These are phyloP conservation scores for Coniochaeta sp. DNA, from an alignment of 2,329 filamentous ascomycete species.

Conservation along the genomic window DNA sequence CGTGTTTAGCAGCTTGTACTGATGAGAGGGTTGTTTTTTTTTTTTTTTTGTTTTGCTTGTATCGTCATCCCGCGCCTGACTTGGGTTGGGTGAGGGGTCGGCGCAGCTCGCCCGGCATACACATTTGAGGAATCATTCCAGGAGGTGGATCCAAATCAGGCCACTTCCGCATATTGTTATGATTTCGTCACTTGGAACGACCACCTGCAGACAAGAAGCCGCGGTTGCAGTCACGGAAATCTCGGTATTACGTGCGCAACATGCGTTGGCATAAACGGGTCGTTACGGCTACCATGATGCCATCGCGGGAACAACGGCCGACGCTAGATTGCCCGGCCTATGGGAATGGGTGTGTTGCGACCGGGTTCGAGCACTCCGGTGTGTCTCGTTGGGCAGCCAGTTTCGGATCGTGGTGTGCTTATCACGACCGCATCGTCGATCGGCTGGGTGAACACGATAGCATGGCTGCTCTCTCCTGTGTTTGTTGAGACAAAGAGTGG, in stretches of 20 bases:
- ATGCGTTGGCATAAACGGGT: neutral
- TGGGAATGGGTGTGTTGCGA: neutral
- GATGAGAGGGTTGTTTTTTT: constrained; percentile 16
- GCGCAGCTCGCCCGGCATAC: too few species aligned
- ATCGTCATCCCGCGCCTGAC: neutral
- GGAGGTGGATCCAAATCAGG: neutral
- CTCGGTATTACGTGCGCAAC: neutral
- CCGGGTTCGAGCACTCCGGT: neutral
- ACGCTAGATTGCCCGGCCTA: neutral
- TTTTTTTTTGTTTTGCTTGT: too few species aligned
- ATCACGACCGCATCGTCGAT: neutral
- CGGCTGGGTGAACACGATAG: neutral
- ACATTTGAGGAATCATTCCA: too few species aligned
- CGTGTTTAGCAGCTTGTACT: constrained; percentile 49
- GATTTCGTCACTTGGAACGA: neutral
- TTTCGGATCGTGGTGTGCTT: neutral
- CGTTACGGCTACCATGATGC: neutral
- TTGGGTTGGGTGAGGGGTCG: too few species aligned
- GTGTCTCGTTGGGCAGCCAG: neutral
- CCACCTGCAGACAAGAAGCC: neutral
- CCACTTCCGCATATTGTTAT: neutral
- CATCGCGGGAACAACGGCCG: neutral
- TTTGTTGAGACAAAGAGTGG: neutral
- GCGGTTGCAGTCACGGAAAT: neutral
- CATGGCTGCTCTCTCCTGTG: neutral